Evolutionary conservation across 208 protist genomes (phyloP), one percentile per base, ranked within the genome.

Genomic region (Wallacemonas sp.): DNA sequence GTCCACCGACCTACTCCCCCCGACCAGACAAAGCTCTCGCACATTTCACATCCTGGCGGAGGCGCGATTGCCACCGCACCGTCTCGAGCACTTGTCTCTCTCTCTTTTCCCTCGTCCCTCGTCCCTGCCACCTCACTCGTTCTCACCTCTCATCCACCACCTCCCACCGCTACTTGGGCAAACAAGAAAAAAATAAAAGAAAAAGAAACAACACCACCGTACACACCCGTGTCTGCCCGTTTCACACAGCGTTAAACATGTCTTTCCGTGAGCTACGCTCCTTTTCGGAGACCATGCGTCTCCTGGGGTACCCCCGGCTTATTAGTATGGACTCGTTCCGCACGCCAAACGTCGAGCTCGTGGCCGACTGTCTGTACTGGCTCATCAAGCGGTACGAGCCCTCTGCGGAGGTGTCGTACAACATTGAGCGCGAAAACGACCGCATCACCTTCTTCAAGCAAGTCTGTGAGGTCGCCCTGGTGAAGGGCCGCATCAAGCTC

Each of bases 301-400:
- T 93, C 32, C 84, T 99, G 48, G 97, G 97, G 23, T 99, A 99
- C 69, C 89, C 86, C 0, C 84, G 87, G n/a, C 85, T 96, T 22
- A 96, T 99, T 67, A 98, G 95, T 62, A 95, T 98, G 83, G 97
- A 99, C 57, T 98, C 96, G 16, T 98, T 99, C 76, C 84, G 95
- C n/a, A 89, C 73, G 16, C 97, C 97, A 18, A 98, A 98, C 65
- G 98, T 98, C 20, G 92, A 97, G 79, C 74, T 98, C 3, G 95
- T 99, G 2, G 93, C 93, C 0, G 92, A 98, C 62, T 91, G 93
- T 25, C 72, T 97, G 7, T 92, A 86, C 72, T 98, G 95, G 94
- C 90, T 98, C 26, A 93, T 97, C 38, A 89, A 88, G 63, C 87
- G 91, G 66, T 97, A 98, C 67, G 94, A 98, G 38, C 94, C 94